Conservation (phyloP, 352 stramenopile species). For the Globisporangium solare region DNA sequence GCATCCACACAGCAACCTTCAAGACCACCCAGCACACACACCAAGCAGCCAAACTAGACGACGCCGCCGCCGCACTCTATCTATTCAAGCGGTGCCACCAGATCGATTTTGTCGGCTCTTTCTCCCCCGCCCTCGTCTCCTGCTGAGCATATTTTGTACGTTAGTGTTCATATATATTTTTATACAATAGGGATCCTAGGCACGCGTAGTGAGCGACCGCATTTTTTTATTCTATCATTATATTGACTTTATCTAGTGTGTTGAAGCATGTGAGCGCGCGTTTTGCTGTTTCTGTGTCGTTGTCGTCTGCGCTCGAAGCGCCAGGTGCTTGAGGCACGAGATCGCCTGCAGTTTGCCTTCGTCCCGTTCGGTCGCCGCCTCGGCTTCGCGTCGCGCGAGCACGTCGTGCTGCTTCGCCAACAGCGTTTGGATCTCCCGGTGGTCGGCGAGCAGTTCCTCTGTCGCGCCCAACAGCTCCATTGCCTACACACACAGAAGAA, state of each 20-base stretch:
- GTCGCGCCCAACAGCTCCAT: slow-evolving; percentile 32
- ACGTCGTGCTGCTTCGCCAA: slow-evolving; percentile 33
- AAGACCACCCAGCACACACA: background rate
- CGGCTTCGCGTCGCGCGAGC: slow-evolving; percentile 33
- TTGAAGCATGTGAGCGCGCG: background rate
- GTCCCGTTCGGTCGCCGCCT: slow-evolving; percentile 30
- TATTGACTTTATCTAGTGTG: slow-evolving; percentile 12
- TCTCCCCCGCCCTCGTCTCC: slow-evolving; percentile 2
- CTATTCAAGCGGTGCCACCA: slow-evolving; percentile 4
- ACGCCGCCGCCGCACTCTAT: background rate
- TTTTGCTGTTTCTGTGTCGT: background rate
- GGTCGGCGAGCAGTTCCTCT: slow-evolving; percentile 46
- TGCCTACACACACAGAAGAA: slow-evolving; percentile 23
- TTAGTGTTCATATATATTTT: slow-evolving; percentile 14
- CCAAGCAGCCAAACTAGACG: background rate
- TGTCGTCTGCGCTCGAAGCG: slow-evolving; percentile 36
- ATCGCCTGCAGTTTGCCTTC: slow-evolving; percentile 56
- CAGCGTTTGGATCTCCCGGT: slow-evolving; percentile 37
- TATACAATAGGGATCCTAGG: slow-evolving; percentile 9
- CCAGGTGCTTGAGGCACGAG: slow-evolving; percentile 66
- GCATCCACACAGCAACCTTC: slow-evolving; percentile 8
- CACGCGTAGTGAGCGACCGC: slow-evolving; percentile 1
- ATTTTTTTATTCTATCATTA: slow-evolving; percentile 12
- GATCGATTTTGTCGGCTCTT: slow-evolving; percentile 1
- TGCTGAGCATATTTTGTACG: slow-evolving; percentile 14